Percentiles rank a stretch among this genome's conserved stretches.
Conservation (phyloP, 441 rosid genomes). For the Iberis amara region DNA sequence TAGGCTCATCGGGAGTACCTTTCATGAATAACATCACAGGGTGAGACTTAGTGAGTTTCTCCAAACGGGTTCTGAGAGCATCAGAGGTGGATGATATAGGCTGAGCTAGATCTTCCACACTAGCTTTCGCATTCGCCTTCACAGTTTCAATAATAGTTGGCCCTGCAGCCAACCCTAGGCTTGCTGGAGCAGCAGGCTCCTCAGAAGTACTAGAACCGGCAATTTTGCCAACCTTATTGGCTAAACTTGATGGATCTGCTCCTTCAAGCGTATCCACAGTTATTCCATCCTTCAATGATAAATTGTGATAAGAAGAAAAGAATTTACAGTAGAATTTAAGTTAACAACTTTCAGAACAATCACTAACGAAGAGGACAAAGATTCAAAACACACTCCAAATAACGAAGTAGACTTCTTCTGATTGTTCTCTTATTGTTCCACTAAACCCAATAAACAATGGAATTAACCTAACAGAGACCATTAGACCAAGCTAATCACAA, state of each 20-base stretch:
- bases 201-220: slow-evolving; percentile 54
- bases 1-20: slow-evolving; percentile 78
- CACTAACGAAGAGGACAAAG: not conserved
- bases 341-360: slow-evolving; percentile 11
- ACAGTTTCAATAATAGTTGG: slow-evolving; percentile 66
- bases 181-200: slow-evolving; percentile 92
- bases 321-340: not conserved
- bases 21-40: slow-evolving; percentile 91
- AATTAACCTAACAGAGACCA: not conserved
- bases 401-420: too few species aligned
- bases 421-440: too few species aligned
- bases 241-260: slow-evolving; percentile 89
- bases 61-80: slow-evolving; percentile 43
- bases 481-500: slow-evolving; percentile 2
- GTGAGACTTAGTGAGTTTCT: slow-evolving; percentile 58
- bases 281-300: slow-evolving; percentile 61
- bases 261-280: slow-evolving; percentile 76
- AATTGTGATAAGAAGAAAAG: not conserved
- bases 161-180: slow-evolving; percentile 93
- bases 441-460: not conserved
- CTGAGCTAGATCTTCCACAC: slow-evolving; percentile 35
- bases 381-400: slow-evolving; percentile 14
- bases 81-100: slow-evolving; percentile 31
- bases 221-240: slow-evolving; percentile 77
- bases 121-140: slow-evolving; percentile 57